Evolutionary conservation across 2,329 filamentous ascomycete genomes (phyloP).

Genomic region (Dactylellina cionopaga): DNA sequence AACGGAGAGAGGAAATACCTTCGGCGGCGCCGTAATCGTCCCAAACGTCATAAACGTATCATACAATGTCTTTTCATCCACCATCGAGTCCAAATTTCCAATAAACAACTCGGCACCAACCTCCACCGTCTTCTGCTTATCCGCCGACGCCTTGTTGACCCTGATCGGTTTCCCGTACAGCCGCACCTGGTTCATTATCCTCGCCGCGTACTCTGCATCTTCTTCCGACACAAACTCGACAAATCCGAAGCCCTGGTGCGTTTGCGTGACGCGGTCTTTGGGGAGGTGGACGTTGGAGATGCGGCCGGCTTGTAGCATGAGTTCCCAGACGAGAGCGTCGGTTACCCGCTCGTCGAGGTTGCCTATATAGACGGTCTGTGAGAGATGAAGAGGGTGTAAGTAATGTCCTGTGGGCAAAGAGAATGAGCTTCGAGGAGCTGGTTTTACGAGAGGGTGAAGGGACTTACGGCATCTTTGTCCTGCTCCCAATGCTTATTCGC

Average conservation of each 20-base stretch:
- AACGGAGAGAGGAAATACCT: slow-evolving; percentile 67
- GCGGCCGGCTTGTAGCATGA: slow-evolving; percentile 97
- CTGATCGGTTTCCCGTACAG: slow-evolving; percentile 93
- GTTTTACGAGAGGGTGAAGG: not conserved
- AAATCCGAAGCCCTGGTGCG: slow-evolving; percentile 97
- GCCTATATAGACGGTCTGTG: slow-evolving; percentile 86
- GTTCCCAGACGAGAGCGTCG: slow-evolving; percentile 90
- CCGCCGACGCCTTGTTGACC: slow-evolving; percentile 92
- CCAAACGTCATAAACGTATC: slow-evolving; percentile 96
- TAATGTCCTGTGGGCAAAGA: slow-evolving; percentile 71
- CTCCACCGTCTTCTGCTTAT: slow-evolving; percentile 92
- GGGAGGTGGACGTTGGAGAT: slow-evolving; percentile 98
- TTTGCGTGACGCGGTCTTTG: slow-evolving; percentile 96
- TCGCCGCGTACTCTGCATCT: slow-evolving; percentile 94
- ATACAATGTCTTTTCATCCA: slow-evolving; percentile 94
- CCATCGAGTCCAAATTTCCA: slow-evolving; percentile 92
- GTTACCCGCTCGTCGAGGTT: slow-evolving; percentile 97
- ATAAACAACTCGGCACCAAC: slow-evolving; percentile 97
- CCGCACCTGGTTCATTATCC: slow-evolving; percentile 95
- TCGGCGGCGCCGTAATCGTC: slow-evolving; percentile 81
- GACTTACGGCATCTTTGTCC: slow-evolving; percentile 56
- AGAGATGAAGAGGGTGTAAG: slow-evolving; percentile 17
- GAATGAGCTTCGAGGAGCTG: slow-evolving; percentile 35
- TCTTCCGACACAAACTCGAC: slow-evolving; percentile 96
- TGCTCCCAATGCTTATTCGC: slow-evolving; percentile 71